Percentiles rank a stretch among this genome's conserved stretches.
phyloP scores from a whole-genome alignment of 1,284 basidiomycete genomes.

The Leccinum pachyderme region DNA sequence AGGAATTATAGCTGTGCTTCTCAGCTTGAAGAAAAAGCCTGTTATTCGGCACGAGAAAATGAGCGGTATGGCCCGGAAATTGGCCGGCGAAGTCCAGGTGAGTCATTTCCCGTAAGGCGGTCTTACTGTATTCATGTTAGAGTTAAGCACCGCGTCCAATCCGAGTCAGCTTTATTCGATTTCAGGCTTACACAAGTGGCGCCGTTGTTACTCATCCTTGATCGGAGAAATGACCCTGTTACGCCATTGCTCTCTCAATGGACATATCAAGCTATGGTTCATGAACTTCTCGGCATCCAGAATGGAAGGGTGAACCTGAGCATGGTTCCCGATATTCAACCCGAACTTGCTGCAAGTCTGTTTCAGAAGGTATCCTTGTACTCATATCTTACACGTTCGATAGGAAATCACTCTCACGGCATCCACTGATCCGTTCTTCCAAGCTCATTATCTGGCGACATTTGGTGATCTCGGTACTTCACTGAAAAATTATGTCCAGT shows the following conservation, averaged over 20 bases:
- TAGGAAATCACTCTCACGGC: slow-evolving; percentile 95
- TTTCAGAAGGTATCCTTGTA: slow-evolving; percentile 3
- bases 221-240: slow-evolving; percentile 95
- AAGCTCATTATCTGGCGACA: slow-evolving; percentile 87
- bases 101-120: slow-evolving; percentile 20
- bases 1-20: slow-evolving; percentile 83
- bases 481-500: slow-evolving; percentile 91
- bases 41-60: slow-evolving; percentile 93
- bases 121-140: slow-evolving; percentile 9
- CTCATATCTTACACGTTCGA: slow-evolving; percentile 11
- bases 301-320: slow-evolving; percentile 90
- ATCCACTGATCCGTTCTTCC: slow-evolving; percentile 93
- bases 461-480: slow-evolving; percentile 97
- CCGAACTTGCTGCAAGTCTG: slow-evolving; percentile 76
- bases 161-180: slow-evolving; percentile 73
- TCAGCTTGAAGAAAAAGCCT: slow-evolving; percentile 96
- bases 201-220: slow-evolving; percentile 75
- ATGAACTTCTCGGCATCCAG: slow-evolving; percentile 91
- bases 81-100: slow-evolving; percentile 85
- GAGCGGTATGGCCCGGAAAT: slow-evolving; percentile 87
- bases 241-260: slow-evolving; percentile 97
- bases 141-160: slow-evolving; percentile 65
- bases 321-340: slow-evolving; percentile 82
- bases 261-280: slow-evolving; percentile 99
- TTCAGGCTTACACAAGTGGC: slow-evolving; percentile 75